Evolutionary conservation across 805 yeast genomes (phyloP).

Genomic region (Candida hungchunana): DNA sequence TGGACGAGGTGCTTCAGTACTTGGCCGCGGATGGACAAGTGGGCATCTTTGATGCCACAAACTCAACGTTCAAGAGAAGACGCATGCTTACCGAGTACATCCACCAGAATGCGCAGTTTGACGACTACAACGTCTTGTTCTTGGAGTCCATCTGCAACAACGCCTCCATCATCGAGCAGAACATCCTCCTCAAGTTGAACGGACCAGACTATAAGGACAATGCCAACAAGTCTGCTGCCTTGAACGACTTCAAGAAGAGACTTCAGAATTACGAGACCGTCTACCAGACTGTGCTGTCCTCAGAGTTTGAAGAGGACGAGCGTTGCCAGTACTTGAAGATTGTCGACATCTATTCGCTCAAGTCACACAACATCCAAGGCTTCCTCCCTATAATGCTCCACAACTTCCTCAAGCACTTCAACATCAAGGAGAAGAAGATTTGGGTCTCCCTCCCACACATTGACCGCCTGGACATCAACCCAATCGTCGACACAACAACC

Average conservation of each 20-base stretch:
- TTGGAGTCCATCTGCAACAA: constrained; percentile 34
- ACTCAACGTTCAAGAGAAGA: constrained; percentile 42
- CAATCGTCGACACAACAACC: constrained; percentile 1
- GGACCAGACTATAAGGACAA: constrained; percentile 29
- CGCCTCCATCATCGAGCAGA: constrained; percentile 25
- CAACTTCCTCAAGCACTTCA: constrained; percentile 20
- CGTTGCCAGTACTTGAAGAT: constrained; percentile 57
- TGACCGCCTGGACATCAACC: constrained; percentile 8
- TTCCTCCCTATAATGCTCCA: constrained; percentile 20
- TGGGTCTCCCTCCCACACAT: constrained; percentile 13
- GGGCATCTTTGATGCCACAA: constrained; percentile 51
- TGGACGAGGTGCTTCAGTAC: constrained; percentile 33
- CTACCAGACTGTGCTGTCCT: constrained; percentile 41
- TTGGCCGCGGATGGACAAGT: constrained; percentile 37
- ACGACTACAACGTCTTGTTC: constrained; percentile 37
- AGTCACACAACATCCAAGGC: constrained; percentile 47
- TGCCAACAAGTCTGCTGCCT: constrained; percentile 21
- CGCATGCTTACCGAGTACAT: constrained; percentile 36
- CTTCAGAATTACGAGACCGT: constrained; percentile 49
- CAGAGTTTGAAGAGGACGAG: constrained; percentile 38
- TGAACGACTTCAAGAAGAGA: constrained; percentile 38
- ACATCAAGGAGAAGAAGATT: constrained; percentile 21
- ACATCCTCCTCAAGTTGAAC: constrained; percentile 29
- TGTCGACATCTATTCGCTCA: constrained; percentile 55
- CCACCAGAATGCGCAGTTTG: constrained; percentile 32